Percentiles rank a stretch among this genome's conserved stretches.
These are phyloP conservation scores for Cystofilobasidium ferigula DNA, from an alignment of 768 basidiomycete genomes.

Conservation along the genomic window DNA sequence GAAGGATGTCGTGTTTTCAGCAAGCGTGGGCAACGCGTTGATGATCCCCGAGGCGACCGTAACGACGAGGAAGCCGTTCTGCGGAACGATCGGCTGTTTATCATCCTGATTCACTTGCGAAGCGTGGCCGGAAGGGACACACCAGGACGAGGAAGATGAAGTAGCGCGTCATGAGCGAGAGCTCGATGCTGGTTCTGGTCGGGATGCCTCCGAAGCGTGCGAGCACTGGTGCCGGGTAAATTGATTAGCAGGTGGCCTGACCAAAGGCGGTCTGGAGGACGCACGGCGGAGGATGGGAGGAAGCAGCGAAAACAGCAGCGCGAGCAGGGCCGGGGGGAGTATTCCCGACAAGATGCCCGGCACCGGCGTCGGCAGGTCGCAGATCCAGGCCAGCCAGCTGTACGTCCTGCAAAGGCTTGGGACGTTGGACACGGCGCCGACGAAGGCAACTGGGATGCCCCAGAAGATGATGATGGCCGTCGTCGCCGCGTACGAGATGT, in stretches of 20 bases:
- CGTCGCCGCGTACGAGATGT: slow-evolving; percentile 62
- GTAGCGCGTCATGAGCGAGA: slow-evolving; percentile 81
- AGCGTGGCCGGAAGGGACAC: slow-evolving; percentile 37
- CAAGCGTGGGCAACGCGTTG: slow-evolving; percentile 52
- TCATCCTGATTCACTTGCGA: not conserved
- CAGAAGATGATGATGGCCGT: slow-evolving; percentile 72
- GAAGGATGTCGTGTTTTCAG: slow-evolving; percentile 57
- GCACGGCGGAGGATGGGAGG: slow-evolving; percentile 64
- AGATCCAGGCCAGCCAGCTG: slow-evolving; percentile 74
- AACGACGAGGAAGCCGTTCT: slow-evolving; percentile 91
- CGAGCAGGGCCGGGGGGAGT: slow-evolving; percentile 72
- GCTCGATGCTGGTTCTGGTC: slow-evolving; percentile 65
- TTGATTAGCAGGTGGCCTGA: no score
- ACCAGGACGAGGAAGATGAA: slow-evolving; percentile 87
- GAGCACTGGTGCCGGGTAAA: slow-evolving; percentile 45
- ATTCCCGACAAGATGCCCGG: slow-evolving; percentile 47
- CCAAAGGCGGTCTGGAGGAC: slow-evolving; percentile 21
- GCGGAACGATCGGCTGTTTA: slow-evolving; percentile 14
- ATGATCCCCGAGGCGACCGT: slow-evolving; percentile 75
- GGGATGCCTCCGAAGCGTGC: slow-evolving; percentile 94
- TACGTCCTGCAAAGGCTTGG: slow-evolving; percentile 53
- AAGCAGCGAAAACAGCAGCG: slow-evolving; percentile 80
- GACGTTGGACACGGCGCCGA: slow-evolving; percentile 78
- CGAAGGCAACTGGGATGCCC: slow-evolving; percentile 72
- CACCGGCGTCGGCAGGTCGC: slow-evolving; percentile 47